Evolutionary conservation across 208 protist species (phyloP).

Genomic region (Acanthamoeba sp.): DNA sequence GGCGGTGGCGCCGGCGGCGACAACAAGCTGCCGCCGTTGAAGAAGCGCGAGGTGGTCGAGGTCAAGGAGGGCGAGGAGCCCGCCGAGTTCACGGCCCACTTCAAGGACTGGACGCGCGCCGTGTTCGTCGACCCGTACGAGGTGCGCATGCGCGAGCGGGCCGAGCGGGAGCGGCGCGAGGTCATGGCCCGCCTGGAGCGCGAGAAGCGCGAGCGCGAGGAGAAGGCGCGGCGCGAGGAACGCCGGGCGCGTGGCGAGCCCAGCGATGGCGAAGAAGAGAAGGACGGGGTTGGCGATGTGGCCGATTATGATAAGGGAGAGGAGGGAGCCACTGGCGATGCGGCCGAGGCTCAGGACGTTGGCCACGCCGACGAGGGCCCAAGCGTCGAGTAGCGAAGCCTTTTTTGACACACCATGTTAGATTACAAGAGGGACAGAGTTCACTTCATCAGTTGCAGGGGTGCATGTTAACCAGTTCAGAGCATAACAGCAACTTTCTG

Average conservation of each 20-base stretch:
- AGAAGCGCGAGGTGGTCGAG: slow-evolving; percentile 57
- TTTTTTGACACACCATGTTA: too few species aligned
- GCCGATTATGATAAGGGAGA: neutral
- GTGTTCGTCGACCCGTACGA: slow-evolving; percentile 70
- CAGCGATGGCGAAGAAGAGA: neutral
- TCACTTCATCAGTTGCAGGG: too few species aligned
- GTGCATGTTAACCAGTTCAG: too few species aligned
- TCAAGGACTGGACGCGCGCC: slow-evolving; percentile 62
- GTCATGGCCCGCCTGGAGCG: neutral
- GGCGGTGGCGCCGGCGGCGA: too few species aligned
- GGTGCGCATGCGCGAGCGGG: slow-evolving; percentile 47
- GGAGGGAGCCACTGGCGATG: neutral
- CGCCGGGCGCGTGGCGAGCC: neutral
- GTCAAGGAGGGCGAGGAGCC: slow-evolving; percentile 33
- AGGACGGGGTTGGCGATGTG: neutral
- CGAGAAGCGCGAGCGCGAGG: slow-evolving; percentile 30
- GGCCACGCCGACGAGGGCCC: too few species aligned
- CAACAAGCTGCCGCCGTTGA: neutral
- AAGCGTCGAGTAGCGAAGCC: too few species aligned
- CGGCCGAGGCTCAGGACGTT: neutral
- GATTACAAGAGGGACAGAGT: too few species aligned
- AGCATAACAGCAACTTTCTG: too few species aligned
- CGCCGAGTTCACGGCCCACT: slow-evolving; percentile 34
- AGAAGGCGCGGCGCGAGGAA: neutral
- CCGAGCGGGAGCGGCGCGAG: slow-evolving; percentile 22